Base-by-base conservation (phyloP, 805 yeast genomes). In the Hanseniaspora hatyaiensis region DNA sequence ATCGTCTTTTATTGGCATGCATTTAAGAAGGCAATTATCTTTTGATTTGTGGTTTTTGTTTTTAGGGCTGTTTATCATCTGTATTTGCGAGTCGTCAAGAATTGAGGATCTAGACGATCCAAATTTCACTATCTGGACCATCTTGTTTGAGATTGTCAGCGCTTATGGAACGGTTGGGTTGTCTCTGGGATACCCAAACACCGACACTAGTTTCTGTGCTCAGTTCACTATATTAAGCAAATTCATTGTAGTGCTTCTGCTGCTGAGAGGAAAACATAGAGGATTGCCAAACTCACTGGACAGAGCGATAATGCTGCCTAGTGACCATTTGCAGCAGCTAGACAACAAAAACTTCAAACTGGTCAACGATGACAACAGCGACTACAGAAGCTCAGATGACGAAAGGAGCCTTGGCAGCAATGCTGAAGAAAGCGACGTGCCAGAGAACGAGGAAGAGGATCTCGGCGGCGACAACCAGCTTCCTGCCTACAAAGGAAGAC, bases 101-200 rank as follows among this genome's bases (percentile, higher is more conserved):
- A 67, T 88, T 26, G 56, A 65, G 43, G 68, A 70, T 44, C 58
- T 65, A 4, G 66, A 69, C 12, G 52, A 60, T 15, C 70, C 70
- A 11, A 61, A 71, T 6, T 85, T 87, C 57, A 70, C 77, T 6
- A 74, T 85, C 16, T 89, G 89, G 62, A 67, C 74, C 4, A 68
- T 84, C 2, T 65, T 92, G 57, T 92, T 89, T 64, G 98, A 92
- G 59, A 78, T 87, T 51, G 83, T 86, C 5, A 81, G 94, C 54
- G 97, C 97, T 0, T 94, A 92, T 64, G 96, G 97, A 62, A 88
- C 96, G 0, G 97, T 89, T 41, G 98, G 98, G 0, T 64, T 92
- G 52, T 83, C 95, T 4, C 63, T 87, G 47, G 98, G 98, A 0
- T 87, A 78, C 54, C 83, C 94, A 0, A 66, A 66, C 39, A 67